Evolutionary conservation across 2,329 filamentous ascomycete genomes (phyloP).

Genomic region (Hirsutella minnesotensis): DNA sequence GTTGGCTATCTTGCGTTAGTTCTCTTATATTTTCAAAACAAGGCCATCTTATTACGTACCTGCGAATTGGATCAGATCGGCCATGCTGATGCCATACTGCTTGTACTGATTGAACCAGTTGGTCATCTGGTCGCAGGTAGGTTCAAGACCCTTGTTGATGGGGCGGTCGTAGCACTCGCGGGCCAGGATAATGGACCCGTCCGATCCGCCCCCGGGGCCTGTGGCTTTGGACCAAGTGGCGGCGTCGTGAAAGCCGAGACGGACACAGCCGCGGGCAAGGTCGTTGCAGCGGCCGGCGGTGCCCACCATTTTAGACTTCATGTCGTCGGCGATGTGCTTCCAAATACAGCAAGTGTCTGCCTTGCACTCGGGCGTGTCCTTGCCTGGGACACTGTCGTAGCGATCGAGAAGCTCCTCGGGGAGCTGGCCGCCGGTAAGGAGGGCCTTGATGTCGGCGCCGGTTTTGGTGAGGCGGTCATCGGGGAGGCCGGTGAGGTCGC

Average conservation of each 20-base stretch:
- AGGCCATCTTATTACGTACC: constrained; percentile 14
- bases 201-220: constrained; percentile 24
- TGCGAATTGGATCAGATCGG: constrained; percentile 42
- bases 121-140: constrained; percentile 24
- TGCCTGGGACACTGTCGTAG: constrained; percentile 1
- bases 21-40: background rate
- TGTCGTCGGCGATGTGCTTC: constrained; percentile 25
- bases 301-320: constrained; percentile 20
- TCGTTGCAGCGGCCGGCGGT: constrained; percentile 24
- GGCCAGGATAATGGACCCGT: constrained; percentile 15
- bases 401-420: constrained; percentile 1
- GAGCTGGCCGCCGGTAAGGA: background rate
- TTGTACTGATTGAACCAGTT: constrained; percentile 27
- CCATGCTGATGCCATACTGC: constrained; percentile 28
- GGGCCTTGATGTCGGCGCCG: background rate
- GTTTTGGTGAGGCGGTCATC: background rate
- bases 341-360: constrained; percentile 28
- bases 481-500: background rate
- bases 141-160: constrained; percentile 33
- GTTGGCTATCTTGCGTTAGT: constrained; percentile 3
- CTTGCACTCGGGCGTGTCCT: constrained; percentile 9
- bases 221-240: constrained; percentile 19
- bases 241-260: constrained; percentile 33
- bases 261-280: constrained; percentile 26
- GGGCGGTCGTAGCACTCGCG: constrained; percentile 8